Percentiles rank a stretch among this genome's conserved stretches.
phyloP scores from a whole-genome alignment of 2,329 filamentous ascomycete species.

The Epichloe festucae region DNA sequence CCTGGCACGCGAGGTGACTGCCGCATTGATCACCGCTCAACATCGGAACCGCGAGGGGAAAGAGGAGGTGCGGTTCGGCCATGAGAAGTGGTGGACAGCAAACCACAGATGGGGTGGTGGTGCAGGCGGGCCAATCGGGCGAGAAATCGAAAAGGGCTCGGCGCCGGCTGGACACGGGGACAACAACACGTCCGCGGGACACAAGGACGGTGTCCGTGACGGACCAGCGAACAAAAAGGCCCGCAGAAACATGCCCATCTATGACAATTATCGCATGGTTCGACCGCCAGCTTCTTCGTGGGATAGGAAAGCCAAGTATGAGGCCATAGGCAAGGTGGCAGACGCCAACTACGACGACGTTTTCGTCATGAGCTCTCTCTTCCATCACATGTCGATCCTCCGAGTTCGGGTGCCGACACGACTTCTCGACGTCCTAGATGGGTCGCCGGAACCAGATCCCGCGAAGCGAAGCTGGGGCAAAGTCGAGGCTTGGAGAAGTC shows the following conservation, averaged over 20 bases:
- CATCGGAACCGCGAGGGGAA: conserved; percentile 45
- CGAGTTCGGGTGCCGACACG: conserved; percentile 43
- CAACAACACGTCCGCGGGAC: conserved; percentile 21
- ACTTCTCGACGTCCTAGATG: conserved; percentile 40
- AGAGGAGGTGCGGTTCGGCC: conserved; percentile 41
- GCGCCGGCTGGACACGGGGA: conserved; percentile 34
- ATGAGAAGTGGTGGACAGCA: conserved; percentile 49
- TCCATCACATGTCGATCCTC: conserved; percentile 48
- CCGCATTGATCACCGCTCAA: conserved; percentile 49
- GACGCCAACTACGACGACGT: conserved; percentile 44
- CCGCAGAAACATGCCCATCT: conserved; percentile 43
- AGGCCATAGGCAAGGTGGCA: conserved; percentile 38
- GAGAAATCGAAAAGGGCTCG: conserved; percentile 40
- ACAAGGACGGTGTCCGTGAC: conserved; percentile 13
- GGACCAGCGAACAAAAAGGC: conserved; percentile 32
- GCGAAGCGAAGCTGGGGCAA: conserved; percentile 33
- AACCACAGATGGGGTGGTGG: conserved; percentile 51
- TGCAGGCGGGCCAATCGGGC: conserved; percentile 47
- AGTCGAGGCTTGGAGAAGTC: conserved; percentile 43
- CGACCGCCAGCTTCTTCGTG: conserved; percentile 43
- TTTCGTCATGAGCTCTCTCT: conserved; percentile 47
- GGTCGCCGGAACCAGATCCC: conserved; percentile 23
- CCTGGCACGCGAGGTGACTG: conserved; percentile 46
- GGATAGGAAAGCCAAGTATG: conserved; percentile 47
- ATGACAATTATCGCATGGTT: conserved; percentile 52